phyloP scores from a whole-genome alignment of 192 early-diverging fungal species.

The Entomortierella lignicola region DNA sequence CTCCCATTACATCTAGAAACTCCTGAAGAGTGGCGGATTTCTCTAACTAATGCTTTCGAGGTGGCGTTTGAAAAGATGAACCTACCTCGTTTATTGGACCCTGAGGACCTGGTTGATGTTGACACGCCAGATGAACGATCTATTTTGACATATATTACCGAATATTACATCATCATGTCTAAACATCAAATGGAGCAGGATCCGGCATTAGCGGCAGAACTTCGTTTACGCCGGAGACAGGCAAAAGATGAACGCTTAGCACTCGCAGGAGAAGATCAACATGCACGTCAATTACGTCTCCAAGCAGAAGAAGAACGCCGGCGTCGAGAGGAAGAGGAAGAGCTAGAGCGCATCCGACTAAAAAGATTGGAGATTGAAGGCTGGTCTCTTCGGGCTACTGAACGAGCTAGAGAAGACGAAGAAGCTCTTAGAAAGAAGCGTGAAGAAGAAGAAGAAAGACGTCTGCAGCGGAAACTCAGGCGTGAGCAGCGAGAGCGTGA shows the following conservation, averaged over 20 bases:
- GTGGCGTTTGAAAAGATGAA: conserved; percentile 55
- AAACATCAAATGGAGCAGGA: conserved; percentile 51
- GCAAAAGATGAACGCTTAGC: conserved; percentile 41
- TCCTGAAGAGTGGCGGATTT: conserved; percentile 49
- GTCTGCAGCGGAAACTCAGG: conserved; percentile 34
- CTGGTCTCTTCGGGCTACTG: conserved; percentile 49
- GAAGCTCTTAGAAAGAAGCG: conserved; percentile 40
- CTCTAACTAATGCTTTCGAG: conserved; percentile 56
- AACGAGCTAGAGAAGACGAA: conserved; percentile 43
- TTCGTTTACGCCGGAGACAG: conserved; percentile 13
- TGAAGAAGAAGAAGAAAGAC: conserved; percentile 42
- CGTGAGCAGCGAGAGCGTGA: conserved; percentile 41
- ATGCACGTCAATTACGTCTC: conserved; percentile 19
- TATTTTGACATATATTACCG: conserved; percentile 64
- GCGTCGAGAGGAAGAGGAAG: conserved; percentile 37
- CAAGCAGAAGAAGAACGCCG: conserved; percentile 34
- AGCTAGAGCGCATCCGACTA: conserved; percentile 45
- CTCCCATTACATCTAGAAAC: conserved; percentile 47
- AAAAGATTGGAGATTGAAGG: conserved; percentile 51
- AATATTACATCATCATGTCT: conserved; percentile 65
- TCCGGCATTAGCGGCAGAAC: conserved; percentile 25
- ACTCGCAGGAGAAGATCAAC: conserved; percentile 40
- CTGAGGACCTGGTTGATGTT: conserved; percentile 61
- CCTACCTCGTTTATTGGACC: conserved; percentile 55
- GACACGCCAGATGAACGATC: conserved; percentile 64